Evolutionary conservation across 2,329 filamentous ascomycete species (phyloP).

Genomic region (Plectosphaerella sp.): DNA sequence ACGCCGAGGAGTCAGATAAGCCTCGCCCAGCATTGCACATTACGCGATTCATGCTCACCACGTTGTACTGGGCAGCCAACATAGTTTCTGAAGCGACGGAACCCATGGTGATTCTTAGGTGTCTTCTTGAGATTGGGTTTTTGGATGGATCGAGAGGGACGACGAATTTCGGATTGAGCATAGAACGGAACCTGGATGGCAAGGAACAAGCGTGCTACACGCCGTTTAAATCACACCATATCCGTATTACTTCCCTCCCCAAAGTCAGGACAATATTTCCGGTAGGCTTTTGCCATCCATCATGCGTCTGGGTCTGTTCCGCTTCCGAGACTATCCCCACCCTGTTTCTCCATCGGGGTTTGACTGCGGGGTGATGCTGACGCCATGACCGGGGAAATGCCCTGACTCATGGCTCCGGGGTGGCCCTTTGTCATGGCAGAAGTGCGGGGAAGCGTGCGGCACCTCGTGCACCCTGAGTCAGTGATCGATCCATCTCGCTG

Average conservation of each 20-base stretch:
- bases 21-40: neutral
- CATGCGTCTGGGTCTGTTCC: neutral
- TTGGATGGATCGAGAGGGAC: neutral
- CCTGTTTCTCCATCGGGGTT: neutral
- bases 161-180: neutral
- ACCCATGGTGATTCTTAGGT: conserved; percentile 1
- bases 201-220: neutral
- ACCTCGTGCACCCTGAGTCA: neutral
- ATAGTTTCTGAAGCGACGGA: conserved; percentile 3
- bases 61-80: conserved; percentile 9
- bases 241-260: neutral
- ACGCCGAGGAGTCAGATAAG: neutral
- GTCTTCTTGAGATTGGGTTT: neutral
- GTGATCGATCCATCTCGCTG: neutral
- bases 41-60: neutral
- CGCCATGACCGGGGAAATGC: neutral
- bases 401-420: neutral
- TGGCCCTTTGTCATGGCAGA: neutral
- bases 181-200: neutral
- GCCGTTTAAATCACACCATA: neutral
- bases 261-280: neutral
- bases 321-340: neutral
- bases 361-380: neutral
- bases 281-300: neutral
- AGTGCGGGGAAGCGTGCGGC: neutral